Conservation (phyloP, 495 filamentous ascomycete genomes). For the Penicillium roqueforti region DNA sequence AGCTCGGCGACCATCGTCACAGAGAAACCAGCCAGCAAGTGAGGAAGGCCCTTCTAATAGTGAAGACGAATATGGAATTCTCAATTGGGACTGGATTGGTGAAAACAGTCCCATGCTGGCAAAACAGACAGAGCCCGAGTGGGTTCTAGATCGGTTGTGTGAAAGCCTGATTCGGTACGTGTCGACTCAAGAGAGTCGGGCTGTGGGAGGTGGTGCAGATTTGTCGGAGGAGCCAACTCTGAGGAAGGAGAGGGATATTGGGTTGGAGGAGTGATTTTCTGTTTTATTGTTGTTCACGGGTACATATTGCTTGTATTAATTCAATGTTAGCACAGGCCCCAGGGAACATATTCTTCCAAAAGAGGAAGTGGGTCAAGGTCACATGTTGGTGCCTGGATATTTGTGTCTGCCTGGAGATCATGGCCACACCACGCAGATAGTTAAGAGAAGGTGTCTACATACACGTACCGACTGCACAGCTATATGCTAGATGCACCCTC, state of each 20-base stretch:
- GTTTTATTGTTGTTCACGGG: background rate
- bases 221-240: slow-evolving; percentile 23
- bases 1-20: slow-evolving; percentile 5
- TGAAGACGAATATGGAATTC: slow-evolving; percentile 53
- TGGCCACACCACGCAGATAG: background rate
- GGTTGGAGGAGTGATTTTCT: slow-evolving; percentile 16
- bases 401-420: background rate
- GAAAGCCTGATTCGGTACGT: slow-evolving; percentile 56
- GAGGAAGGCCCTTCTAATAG: slow-evolving; percentile 10
- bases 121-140: slow-evolving; percentile 53
- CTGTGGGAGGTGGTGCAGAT: background rate
- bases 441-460: background rate
- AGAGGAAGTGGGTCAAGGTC: background rate
- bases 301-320: background rate
- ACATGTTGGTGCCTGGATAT: background rate
- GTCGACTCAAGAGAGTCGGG: slow-evolving; percentile 25
- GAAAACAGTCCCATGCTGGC: slow-evolving; percentile 58
- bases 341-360: background rate
- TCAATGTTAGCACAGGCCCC: background rate
- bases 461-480: no score
- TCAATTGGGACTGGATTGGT: slow-evolving; percentile 69
- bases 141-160: slow-evolving; percentile 56
- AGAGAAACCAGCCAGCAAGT: background rate
- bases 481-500: no score
- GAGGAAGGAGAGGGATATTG: slow-evolving; percentile 28